These are phyloP conservation scores for Chernovozyma aurita DNA, from an alignment of 1,139 yeast species.

Conservation along the genomic window DNA sequence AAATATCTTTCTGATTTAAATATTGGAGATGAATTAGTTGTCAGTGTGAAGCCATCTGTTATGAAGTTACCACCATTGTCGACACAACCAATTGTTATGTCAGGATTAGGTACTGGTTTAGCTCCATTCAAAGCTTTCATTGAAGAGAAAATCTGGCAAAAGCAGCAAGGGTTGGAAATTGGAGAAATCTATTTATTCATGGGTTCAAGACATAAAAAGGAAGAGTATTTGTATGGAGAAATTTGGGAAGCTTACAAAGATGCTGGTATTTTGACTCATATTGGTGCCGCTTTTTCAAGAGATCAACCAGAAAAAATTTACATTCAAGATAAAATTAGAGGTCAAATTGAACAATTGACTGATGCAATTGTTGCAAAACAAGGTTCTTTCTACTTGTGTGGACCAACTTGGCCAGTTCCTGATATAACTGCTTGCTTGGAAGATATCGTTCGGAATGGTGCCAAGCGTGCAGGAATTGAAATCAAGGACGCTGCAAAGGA, in stretches of 20 bases:
- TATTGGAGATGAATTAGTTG: conserved; percentile 84
- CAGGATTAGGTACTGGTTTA: conserved; percentile 96
- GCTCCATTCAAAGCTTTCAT: conserved; percentile 98
- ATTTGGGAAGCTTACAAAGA: conserved; percentile 94
- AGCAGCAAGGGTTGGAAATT: conserved; percentile 80
- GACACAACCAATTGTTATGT: conserved; percentile 89
- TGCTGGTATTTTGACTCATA: conserved; percentile 88
- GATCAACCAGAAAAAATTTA: conserved; percentile 94
- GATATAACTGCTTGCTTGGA: conserved; percentile 89
- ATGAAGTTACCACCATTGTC: conserved; percentile 91
- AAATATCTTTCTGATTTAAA: conserved; percentile 76
- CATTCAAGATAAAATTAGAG: conserved; percentile 90
- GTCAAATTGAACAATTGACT: conserved; percentile 65
- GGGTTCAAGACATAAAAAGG: conserved; percentile 95
- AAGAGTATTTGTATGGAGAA: conserved; percentile 95
- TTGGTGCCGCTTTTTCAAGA: conserved; percentile 98
- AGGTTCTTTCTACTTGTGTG: conserved; percentile 95
- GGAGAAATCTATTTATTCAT: conserved; percentile 86
- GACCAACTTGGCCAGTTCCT: conserved; percentile 99
- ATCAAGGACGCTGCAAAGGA: conserved; percentile 69
- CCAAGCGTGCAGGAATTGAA: conserved; percentile 58
- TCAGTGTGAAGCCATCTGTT: conserved; percentile 93
- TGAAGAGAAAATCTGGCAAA: conserved; percentile 94
- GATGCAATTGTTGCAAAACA: conserved; percentile 73
- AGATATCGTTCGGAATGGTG: conserved; percentile 73